Evolutionary conservation across 495 filamentous ascomycete species (phyloP), one percentile per base, ranked within the genome.

Genomic region (Extremus antarcticus): DNA sequence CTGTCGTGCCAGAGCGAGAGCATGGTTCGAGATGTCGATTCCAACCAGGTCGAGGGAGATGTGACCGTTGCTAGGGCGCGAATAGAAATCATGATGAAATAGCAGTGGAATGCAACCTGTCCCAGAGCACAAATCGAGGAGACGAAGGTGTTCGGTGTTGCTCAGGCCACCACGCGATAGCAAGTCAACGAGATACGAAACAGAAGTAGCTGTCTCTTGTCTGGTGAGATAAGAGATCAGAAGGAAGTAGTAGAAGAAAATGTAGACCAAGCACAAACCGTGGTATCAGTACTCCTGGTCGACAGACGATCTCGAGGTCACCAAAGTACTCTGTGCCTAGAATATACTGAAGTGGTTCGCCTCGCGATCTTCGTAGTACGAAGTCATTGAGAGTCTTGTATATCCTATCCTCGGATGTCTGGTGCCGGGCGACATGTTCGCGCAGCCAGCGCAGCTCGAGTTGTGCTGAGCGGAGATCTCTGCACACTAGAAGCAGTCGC

Each of bases 281-380:
- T 25, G 91, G 91, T 58, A 98, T 95, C 43, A 98, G 67, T 0
- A 95, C 90, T 0, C 86, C 86, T 15, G 71, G 76, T 35, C 70
- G 68, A 60, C 88, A 94, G 39, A 75, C 69, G n/a, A 98, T 86
- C 40, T 90, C 83, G 13, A 95, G 68, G 1, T 82, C 72, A 0
- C 90, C 90, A 65, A 98, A 96, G 13, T 86, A 90, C 64, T 97
- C 90, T 16, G 81, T 81, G 0, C 90, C 90, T 2, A 98, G 73
- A 11, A 96, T 78, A 63, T 96, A 98, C 64, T 97, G 92, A 7
- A 98, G 71, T 0, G 92, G 92, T 38, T 77, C 70, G 1, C 90
- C 90, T 24, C 57, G 67, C 1, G 78, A 75, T 39, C 92, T 76
- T 35, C 76, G n/a, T 32, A 2, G 22, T 0, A 61, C 51, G 21